Evolutionary conservation across 2,329 filamentous ascomycete species (phyloP), one percentile per base, ranked within the genome.

Genomic region (Exophiala phaeomuriformis): DNA sequence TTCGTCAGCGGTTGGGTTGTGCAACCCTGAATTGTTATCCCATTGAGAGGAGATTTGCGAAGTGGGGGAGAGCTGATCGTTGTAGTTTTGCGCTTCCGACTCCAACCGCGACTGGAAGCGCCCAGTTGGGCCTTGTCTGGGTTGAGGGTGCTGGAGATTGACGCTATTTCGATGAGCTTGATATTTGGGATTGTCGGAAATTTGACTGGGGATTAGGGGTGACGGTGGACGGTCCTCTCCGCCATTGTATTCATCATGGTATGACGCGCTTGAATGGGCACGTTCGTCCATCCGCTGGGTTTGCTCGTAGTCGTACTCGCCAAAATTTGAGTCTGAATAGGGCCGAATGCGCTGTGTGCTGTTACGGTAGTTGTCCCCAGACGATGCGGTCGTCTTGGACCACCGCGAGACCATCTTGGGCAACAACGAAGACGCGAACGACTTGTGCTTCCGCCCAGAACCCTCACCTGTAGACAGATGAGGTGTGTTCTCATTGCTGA

Each of bases 311-410:
- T 82, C 79, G 57, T 86, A 86, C 9, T 82, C 77, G 9, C 77
- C 83, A 39, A 90, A 66, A 63, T 90, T 86, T 0, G 88, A 93
- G 0, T 81, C 86, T 6, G 78, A 77, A 71, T 82, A 69, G 70
- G 83, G 71, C 74, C 84, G 68, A 45, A 42, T 75, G 77, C 46
- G 51, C 51, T 74, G 72, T 43, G 70, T 68, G 63, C 82, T 88
- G 64, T 80, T 82, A 39, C 85, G 82, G 68, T 90, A 86, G 39
- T 85, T 86, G 62, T 86, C 85, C 42, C 88, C 83, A 56, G 89
- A 95, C 0, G 90, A 95, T 3, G 90, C 81, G 0, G 93, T 98
- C 1, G 91, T 97, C 72, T 94, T 93, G 0, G 91, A 97, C 93
- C 93, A 98, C 41, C 93, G 82, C 4, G 93, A 97, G 58, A 62